These are phyloP conservation scores for Pontederia paniculata DNA, from an alignment of 176 grass and related monocot genomes.

Conservation along the genomic window DNA sequence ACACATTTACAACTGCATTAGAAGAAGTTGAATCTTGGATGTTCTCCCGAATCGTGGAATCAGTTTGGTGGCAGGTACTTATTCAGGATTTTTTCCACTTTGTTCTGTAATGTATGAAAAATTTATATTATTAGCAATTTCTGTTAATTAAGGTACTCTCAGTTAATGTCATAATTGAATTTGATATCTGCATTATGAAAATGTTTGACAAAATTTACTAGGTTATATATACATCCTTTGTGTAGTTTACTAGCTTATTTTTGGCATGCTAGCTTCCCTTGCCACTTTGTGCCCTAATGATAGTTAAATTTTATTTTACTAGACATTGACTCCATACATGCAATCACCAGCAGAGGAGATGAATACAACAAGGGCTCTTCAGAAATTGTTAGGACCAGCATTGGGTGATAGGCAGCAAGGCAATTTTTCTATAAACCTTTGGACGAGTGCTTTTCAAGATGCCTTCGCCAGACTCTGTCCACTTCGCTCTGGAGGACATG, in stretches of 20 bases:
- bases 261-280: not conserved
- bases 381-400: slow-evolving; percentile 44
- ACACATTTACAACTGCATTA: slow-evolving; percentile 51
- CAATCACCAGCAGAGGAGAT: slow-evolving; percentile 45
- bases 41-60: slow-evolving; percentile 77
- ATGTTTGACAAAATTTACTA: too few relatives aligned
- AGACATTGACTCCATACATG: slow-evolving; percentile 83
- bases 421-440: slow-evolving; percentile 67
- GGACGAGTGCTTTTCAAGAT: slow-evolving; percentile 81
- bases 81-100: slow-evolving; percentile 7
- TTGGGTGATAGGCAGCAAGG: slow-evolving; percentile 69
- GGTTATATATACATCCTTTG: too few relatives aligned
- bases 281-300: not conserved
- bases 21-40: slow-evolving; percentile 94
- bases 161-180: too few relatives aligned
- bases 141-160: too few relatives aligned
- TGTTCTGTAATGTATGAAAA: too few relatives aligned
- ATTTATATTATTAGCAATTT: too few relatives aligned
- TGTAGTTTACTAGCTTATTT: not conserved
- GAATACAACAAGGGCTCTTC: slow-evolving; percentile 35
- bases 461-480: slow-evolving; percentile 70
- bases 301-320: slow-evolving; percentile 29
- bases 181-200: too few relatives aligned
- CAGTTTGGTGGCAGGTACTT: slow-evolving; percentile 97
- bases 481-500: slow-evolving; percentile 55